Conservation (phyloP, 148 eudicot species). For the Rhododendron kiyosumense region DNA sequence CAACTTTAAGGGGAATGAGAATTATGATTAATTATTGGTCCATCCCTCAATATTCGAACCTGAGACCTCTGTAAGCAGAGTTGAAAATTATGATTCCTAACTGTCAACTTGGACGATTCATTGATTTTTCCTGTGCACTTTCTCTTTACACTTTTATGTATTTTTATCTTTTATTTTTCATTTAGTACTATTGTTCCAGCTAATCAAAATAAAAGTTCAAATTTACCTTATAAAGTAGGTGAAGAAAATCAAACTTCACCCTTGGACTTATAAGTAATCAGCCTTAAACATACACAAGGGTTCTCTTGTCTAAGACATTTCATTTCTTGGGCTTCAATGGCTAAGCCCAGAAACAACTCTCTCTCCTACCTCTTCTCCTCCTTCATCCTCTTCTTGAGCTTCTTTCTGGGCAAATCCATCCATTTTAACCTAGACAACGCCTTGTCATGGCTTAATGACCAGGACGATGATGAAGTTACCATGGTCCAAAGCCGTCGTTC, state of each 20-base stretch:
- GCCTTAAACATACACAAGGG: not conserved
- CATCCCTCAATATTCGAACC: not conserved
- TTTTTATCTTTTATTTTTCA: not conserved
- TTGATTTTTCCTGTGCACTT: not conserved
- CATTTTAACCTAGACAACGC: conserved; percentile 28
- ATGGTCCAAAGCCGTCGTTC: conserved; percentile 31
- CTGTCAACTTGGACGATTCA: not conserved
- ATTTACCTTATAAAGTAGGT: not conserved
- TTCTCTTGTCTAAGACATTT: not conserved
- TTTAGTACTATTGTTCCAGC: not conserved
- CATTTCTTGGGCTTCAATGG: conserved; percentile 9
- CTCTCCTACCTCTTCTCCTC: conserved; percentile 11
- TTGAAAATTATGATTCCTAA: not conserved
- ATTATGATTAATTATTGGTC: not conserved
- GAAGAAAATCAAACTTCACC: too few species aligned
- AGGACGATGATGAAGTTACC: conserved; percentile 33
- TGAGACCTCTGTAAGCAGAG: not conserved
- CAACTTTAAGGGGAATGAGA: not conserved
- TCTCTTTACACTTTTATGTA: not conserved
- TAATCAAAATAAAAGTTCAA: not conserved
- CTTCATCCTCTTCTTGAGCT: conserved; percentile 19
- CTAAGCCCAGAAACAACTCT: conserved; percentile 1
- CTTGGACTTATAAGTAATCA: not conserved
- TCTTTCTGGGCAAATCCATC: conserved; percentile 12
- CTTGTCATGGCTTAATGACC: conserved; percentile 39